Percentiles rank a stretch among this genome's conserved stretches.
Conservation (phyloP, 176 grass and related monocot genomes). For the Musa beccarii region DNA sequence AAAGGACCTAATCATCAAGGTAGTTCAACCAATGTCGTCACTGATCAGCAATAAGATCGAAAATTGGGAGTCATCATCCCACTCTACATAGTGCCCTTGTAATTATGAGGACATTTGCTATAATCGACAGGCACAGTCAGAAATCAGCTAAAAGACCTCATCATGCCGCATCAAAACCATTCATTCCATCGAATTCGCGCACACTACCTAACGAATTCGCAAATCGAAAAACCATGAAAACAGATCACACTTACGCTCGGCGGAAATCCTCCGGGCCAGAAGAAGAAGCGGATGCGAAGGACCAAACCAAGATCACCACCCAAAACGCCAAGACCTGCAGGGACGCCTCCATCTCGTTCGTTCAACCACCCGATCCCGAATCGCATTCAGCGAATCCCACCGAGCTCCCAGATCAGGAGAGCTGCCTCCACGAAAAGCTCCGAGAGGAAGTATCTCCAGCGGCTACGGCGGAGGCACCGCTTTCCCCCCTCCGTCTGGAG, state of each 20-base stretch:
- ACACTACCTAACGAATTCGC: neutral
- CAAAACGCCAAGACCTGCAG: neutral
- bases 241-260: conserved; percentile 9
- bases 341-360: neutral
- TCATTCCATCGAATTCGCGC: neutral
- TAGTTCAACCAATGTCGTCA: no score
- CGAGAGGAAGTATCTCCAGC: neutral
- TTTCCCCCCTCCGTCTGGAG: neutral
- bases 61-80: no score
- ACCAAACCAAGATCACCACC: neutral
- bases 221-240: neutral
- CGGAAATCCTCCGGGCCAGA: conserved; percentile 3
- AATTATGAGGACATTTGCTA: neutral
- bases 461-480: neutral
- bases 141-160: neutral
- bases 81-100: neutral
- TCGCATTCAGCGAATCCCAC: neutral
- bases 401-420: neutral
- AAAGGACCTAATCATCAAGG: no score
- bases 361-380: neutral
- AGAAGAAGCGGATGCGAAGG: neutral
- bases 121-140: neutral
- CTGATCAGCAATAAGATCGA: no score
- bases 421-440: neutral
- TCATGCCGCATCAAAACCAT: neutral